phyloP scores from a whole-genome alignment of 495 filamentous ascomycete genomes.

The Collariella sp. region DNA sequence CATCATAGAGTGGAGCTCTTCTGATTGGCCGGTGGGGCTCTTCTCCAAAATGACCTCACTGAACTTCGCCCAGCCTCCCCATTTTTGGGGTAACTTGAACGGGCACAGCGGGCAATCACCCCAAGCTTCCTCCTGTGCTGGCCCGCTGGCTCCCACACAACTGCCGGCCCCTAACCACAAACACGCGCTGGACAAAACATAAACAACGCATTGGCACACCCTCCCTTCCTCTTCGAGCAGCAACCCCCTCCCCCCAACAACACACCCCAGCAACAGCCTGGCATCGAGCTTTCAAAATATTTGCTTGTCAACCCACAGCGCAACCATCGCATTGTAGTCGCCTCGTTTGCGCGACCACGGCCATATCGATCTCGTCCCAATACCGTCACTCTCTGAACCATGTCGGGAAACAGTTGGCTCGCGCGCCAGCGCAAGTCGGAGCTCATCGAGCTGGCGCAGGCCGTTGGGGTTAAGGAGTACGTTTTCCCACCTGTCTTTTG shows the following conservation, averaged over 20 bases:
- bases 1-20: background rate
- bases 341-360: constrained; percentile 24
- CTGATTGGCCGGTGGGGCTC: constrained; percentile 6
- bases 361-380: background rate
- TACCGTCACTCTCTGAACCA: constrained; percentile 12
- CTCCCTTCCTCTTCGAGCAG: background rate
- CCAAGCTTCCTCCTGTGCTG: no score
- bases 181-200: constrained; percentile 12
- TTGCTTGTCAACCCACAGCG: background rate
- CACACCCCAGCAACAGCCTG: background rate
- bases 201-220: constrained; percentile 2
- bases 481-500: constrained; percentile 14
- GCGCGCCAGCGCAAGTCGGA: constrained; percentile 77
- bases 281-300: background rate
- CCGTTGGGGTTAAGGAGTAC: constrained; percentile 67
- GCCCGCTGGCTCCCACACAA: background rate
- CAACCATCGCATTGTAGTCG: constrained; percentile 24
- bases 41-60: constrained; percentile 12
- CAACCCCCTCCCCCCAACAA: constrained; percentile 3
- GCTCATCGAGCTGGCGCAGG: constrained; percentile 63
- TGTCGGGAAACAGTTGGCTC: constrained; percentile 58
- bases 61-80: constrained; percentile 10
- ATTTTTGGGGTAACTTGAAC: constrained; percentile 5
- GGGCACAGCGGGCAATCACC: background rate
- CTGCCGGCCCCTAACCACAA: background rate